These are phyloP conservation scores for Silene coronaria DNA, from an alignment of 179 eudicot genomes.

Conservation along the genomic window DNA sequence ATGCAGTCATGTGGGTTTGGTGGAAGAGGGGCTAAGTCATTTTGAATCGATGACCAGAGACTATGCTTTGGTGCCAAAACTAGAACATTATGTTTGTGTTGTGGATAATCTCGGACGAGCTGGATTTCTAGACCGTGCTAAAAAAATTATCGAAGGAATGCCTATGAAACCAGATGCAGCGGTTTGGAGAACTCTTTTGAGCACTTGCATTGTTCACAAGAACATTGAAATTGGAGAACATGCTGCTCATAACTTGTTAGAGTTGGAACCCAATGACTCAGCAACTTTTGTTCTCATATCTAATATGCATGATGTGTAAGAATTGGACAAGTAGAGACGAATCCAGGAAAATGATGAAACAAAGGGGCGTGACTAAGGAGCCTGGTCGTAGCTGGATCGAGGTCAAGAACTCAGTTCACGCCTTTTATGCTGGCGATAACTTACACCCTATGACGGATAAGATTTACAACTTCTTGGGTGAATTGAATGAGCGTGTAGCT, in stretches of 20 bases:
- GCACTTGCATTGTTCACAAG: conserved; percentile 38
- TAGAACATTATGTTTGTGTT: conserved; percentile 42
- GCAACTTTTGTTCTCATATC: conserved; percentile 47
- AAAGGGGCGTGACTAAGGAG: conserved; percentile 42
- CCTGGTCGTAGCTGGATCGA: conserved; percentile 54
- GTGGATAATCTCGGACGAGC: conserved; percentile 45
- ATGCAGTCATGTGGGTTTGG: conserved; percentile 51
- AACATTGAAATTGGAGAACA: conserved; percentile 38
- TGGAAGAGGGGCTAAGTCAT: conserved; percentile 38
- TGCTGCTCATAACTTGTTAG: conserved; percentile 32
- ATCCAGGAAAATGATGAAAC: conserved; percentile 37
- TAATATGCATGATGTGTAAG: conserved; percentile 33
- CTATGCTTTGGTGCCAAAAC: conserved; percentile 32
- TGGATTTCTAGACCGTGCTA: conserved; percentile 36
- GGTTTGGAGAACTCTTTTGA: conserved; percentile 47
- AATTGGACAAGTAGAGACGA: conserved; percentile 30
- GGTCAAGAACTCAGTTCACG: conserved; percentile 33
- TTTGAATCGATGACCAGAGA: conserved; percentile 40
- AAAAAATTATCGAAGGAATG: conserved; percentile 34
- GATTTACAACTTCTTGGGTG: conserved; percentile 33
- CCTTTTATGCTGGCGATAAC: conserved; percentile 45
- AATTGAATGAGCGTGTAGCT: conserved; percentile 29
- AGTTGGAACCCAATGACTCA: conserved; percentile 44
- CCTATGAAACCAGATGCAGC: conserved; percentile 43
- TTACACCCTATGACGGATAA: conserved; percentile 32